Base-by-base conservation (phyloP, 768 basidiomycete genomes). In the Hypsizygus marmoreus region DNA sequence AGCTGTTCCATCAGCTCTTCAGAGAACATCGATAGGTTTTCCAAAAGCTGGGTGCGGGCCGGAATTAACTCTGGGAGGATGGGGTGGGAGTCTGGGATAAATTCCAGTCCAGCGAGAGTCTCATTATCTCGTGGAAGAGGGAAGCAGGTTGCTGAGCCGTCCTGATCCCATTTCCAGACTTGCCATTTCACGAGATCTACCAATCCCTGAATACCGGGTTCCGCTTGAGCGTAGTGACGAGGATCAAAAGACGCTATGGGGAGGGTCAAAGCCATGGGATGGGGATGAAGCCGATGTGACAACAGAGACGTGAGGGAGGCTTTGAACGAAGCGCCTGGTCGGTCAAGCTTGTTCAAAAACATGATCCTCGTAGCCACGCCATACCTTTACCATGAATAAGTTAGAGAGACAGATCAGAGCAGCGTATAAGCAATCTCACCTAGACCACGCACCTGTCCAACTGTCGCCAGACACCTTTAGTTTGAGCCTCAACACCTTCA, bases 401-500 rank as follows among this genome's bases (percentile, higher is more conserved):
- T 26, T 41, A 29, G 29, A 50, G 46, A 36, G 12, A 6, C 26
- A 33, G 13, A 32, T 40, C 33, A 51, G 26, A 40, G 11, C 9
- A 33, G 24, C 12, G 11, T 19, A 17, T 4, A 25, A 9, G 28
- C 11, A 16, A 33, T 40, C 62, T 70, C 60, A 73, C 64, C 65
- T 72, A 37, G 47, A 53, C 39, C 24, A 66, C 66, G 58, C 61
- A 92, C 92, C 88, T 81, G 64, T 92, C 85, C 55, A 94, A 65
- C 62, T 95, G 91, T 43, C 69, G 71, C 92, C 92, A 94, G 34
- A 95, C 92, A 31, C 88, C 89, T 63, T 82, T 86, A 0, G 92
- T 95, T 61, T 95, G 91, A 9, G 89, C 82, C 64, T 94, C 91
- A 4, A 94, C 91, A 6, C 91, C 91, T 66, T 94, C 91, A 0